Evolutionary conservation across 225 moss, liverwort and hornwort species (phyloP).

Genomic region (Sphagnum tenellum): DNA sequence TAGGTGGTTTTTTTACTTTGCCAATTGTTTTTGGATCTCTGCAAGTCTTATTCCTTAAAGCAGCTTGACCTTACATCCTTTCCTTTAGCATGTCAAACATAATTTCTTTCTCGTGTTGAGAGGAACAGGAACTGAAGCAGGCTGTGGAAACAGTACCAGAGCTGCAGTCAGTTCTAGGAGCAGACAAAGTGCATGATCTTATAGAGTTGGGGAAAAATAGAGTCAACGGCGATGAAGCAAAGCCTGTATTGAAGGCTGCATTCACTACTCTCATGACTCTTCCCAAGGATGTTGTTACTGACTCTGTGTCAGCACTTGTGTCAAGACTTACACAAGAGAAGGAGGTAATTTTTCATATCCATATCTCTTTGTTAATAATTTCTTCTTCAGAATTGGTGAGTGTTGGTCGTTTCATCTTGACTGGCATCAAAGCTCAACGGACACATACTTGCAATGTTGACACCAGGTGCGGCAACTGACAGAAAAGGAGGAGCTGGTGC

Average conservation of each 20-base stretch:
- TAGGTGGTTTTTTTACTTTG: not conserved
- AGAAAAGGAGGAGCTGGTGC: slow-evolving; percentile 55
- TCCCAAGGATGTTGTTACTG: slow-evolving; percentile 45
- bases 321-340: slow-evolving; percentile 43
- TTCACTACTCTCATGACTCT: slow-evolving; percentile 75
- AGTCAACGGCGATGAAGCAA: slow-evolving; percentile 14
- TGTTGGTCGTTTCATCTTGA: too few relatives aligned
- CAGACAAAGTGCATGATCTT: slow-evolving; percentile 23
- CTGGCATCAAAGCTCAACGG: too few relatives aligned
- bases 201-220: slow-evolving; percentile 18
- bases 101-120: not conserved
- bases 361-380: not conserved
- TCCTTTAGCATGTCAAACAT: too few relatives aligned
- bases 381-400: not conserved
- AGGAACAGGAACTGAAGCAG: slow-evolving; percentile 58
- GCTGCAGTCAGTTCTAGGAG: slow-evolving; percentile 35
- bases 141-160: slow-evolving; percentile 63
- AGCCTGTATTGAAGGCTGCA: slow-evolving; percentile 38
- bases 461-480: slow-evolving; percentile 52
- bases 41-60: too few relatives aligned
- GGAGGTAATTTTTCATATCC: slow-evolving; percentile 11
- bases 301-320: slow-evolving; percentile 35
- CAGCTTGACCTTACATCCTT: too few relatives aligned
- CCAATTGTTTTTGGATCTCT: too few relatives aligned
- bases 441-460: too few relatives aligned